Conservation (phyloP, 2,329 filamentous ascomycete species). For the Shiraia sp. region DNA sequence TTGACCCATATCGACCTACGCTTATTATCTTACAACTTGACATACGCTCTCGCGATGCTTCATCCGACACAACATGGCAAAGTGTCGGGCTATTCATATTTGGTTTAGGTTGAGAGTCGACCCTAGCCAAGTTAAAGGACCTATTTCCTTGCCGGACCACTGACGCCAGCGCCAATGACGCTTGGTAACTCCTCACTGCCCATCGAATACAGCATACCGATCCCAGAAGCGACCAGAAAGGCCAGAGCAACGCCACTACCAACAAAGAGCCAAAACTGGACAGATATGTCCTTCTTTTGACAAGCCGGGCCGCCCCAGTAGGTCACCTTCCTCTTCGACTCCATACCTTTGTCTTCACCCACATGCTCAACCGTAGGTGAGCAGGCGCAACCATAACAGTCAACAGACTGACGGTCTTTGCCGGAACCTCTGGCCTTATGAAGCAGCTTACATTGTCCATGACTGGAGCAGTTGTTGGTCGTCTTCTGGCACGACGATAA, state of each 20-base stretch:
- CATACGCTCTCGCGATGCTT: constrained; percentile 25
- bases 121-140: not conserved
- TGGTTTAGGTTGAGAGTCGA: not conserved
- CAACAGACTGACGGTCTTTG: constrained; percentile 44
- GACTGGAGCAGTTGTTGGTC: constrained; percentile 81
- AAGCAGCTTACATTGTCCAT: constrained; percentile 75
- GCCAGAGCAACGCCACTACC: constrained; percentile 74
- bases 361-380: constrained; percentile 58
- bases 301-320: constrained; percentile 86
- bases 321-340: constrained; percentile 58
- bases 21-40: constrained; percentile 15
- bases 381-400: constrained; percentile 83
- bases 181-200: constrained; percentile 87
- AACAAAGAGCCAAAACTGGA: constrained; percentile 84
- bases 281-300: constrained; percentile 88
- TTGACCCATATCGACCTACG: constrained; percentile 27
- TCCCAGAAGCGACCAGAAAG: constrained; percentile 67
- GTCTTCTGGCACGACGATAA: constrained; percentile 67
- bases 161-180: constrained; percentile 94
- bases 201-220: constrained; percentile 80
- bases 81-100: not conserved
- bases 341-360: constrained; percentile 53
- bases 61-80: not conserved
- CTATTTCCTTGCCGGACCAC: constrained; percentile 58
- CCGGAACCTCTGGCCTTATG: constrained; percentile 51